Percentiles rank a stretch among this genome's conserved stretches.
Evolutionary conservation across 2,329 filamentous ascomycete species (phyloP).

Genomic region (Pseudogymnoascus sp.): DNA sequence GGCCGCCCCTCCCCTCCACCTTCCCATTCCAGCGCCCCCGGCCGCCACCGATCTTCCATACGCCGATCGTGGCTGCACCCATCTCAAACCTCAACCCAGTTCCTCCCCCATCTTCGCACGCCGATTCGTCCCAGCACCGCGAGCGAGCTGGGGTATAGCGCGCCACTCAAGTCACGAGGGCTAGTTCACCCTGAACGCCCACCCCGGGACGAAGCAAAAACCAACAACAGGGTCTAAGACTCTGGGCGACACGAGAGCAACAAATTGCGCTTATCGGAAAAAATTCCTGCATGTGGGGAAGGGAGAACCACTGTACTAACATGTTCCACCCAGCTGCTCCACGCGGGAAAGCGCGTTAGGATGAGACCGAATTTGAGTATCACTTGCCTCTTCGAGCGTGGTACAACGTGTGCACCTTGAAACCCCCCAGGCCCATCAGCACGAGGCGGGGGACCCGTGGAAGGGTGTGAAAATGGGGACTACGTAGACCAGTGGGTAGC

Average conservation of each 20-base stretch:
- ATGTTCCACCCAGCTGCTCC: not conserved
- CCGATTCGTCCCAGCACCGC: not conserved
- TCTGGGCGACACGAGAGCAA: no score
- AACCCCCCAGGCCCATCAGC: not conserved
- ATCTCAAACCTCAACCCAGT: not conserved
- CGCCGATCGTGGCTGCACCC: not conserved
- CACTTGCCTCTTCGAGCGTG: not conserved
- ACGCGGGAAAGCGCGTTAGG: constrained; percentile 1
- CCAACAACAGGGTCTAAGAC: no score
- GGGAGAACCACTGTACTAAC: not conserved
- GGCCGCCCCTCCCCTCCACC: not conserved
- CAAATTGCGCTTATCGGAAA: not conserved
- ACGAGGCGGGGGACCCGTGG: not conserved
- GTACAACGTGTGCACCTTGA: not conserved
- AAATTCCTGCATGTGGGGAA: not conserved
- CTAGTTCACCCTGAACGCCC: not conserved
- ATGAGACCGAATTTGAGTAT: not conserved
- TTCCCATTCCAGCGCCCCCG: not conserved
- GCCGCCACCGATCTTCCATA: not conserved
- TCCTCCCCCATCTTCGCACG: not conserved
- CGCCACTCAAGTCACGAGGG: not conserved
- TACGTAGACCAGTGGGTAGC: not conserved
- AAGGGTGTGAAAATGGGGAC: not conserved
- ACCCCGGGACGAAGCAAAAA: no score
- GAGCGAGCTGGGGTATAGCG: not conserved